Evolutionary conservation across 2,329 filamentous ascomycete genomes (phyloP), one percentile per base, ranked within the genome.

Genomic region (Claviceps lovelessii): DNA sequence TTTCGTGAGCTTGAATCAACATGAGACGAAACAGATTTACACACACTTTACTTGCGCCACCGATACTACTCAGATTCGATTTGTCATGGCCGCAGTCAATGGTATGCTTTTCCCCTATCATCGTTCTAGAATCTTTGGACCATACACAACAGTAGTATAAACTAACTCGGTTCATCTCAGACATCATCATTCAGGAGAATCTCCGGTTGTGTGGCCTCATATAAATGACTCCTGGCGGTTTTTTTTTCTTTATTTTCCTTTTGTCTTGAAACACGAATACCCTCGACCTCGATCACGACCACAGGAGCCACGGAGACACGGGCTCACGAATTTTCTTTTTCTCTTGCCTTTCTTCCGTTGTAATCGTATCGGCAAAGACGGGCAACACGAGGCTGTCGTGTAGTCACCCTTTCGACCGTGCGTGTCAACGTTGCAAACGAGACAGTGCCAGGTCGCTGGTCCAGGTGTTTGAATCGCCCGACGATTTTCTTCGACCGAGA

Each of bases 161-260:
- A 55, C 75, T 83, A 73, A 85, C 6, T 15, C 2, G 47, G 2
- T 1, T 29, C 15, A 17, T 41, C 52, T 2, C 62, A 95, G 93
- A 98, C 75, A 98, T 98, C 72, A 98, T 98, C 75, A 98, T 98
- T 72, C 93, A 98, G 77, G 93, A 97, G 76, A 98, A 98, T 76
- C 83, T 98, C 61, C 86, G 93, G 72, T 81, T 95, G 72, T 96
- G 90, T 73, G 91, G 91, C 80, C 78, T 97, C 71, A 96, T 97
- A 80, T 96, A 86, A 85, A 68, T 64, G 63, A 64, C 61, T 23
- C 2, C 23, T 23, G 23, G 23, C 23, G 23, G 23, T 23, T 23
- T 23, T 23, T 65, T 60, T 62, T 67, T 37, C 7, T 65, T 65
- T 60, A 65, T 65, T 65, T 62, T 57, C 57, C n/a, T 50, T 54